Evolutionary conservation across 139 green algal species (phyloP), one percentile per base, ranked within the genome.

Genomic region (Micractinium sp.): DNA sequence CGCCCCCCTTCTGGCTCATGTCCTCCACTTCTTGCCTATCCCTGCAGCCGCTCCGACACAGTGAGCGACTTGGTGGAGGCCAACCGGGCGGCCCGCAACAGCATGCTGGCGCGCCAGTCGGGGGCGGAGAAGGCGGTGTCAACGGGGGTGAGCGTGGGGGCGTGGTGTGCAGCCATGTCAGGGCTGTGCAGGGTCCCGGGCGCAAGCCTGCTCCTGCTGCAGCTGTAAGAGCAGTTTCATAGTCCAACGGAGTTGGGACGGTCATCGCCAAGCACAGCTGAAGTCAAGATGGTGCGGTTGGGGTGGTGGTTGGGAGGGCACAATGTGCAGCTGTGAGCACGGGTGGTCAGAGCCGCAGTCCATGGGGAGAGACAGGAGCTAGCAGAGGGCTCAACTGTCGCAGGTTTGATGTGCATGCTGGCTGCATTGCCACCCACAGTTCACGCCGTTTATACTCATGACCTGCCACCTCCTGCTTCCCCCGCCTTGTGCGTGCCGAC

Each of bases 81-180:
- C 41, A 89, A 89, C 71, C 73, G 60, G 19, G 85, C 85, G 9
- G 85, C 85, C 19, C 73, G 33, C 47, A 89, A 89, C 71, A 83
- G 73, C n/a, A 35, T 74, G 33, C 1, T 74, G 13, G 85, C 85
- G 41, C 85, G 85, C 7, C 25, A 33, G 20, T 35, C 31, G n/a
- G 85, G 85, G 14, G 75, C 53, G 13, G 73, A 89, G 2, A 75
- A 71, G 23, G 75, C 73, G 3, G 73, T 89, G n/a, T 82, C 75
- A 25, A 89, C 53, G 0, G 56, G 33, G 47, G 81, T 86, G 77
- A 36, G 77, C 18, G 63, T 3, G 9, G 74, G 74, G 14, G 0
- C 13, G 33, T 23, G 4, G 33, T 56, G 7, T 56, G 47, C 47
- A 56, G 47, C 47, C 5, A n/a, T n/a, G n/a, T n/a, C n/a, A n/a